Conservation (phyloP, 2,329 filamentous ascomycete genomes). For the Fusarium anguioides region DNA sequence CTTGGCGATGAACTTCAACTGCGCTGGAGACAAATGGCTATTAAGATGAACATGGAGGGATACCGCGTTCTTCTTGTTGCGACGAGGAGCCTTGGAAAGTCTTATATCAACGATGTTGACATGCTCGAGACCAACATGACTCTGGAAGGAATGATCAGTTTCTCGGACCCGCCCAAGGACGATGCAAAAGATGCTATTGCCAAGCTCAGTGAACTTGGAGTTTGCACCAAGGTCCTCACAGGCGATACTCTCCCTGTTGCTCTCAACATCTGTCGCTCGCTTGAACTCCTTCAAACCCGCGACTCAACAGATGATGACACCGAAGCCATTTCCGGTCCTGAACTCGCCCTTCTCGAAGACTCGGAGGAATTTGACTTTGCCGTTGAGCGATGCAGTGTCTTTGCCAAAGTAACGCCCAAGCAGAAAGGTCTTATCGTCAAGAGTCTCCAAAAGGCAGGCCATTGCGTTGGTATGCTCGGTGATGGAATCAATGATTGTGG, state of each 20-base stretch:
- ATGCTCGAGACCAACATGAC: background rate
- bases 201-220: background rate
- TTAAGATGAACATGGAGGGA: background rate
- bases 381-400: background rate
- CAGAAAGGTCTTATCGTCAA: background rate
- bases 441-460: background rate
- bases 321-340: background rate
- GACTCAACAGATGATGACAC: background rate
- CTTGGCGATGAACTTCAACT: background rate
- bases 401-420: slow-evolving; percentile 4
- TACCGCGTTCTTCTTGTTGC: background rate
- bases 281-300: background rate
- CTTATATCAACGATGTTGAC: background rate
- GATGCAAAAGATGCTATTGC: background rate
- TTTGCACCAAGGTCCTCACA: background rate
- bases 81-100: background rate
- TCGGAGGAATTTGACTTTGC: background rate
- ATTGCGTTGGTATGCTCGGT: slow-evolving; percentile 3
- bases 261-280: slow-evolving; percentile 3
- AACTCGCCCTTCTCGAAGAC: background rate
- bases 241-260: background rate
- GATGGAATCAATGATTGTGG: background rate
- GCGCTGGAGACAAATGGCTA: background rate
- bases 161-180: slow-evolving; percentile 1
- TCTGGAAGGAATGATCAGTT: background rate